A percentile compares a stretch with the other conserved stretches of the same genome.
These are phyloP conservation scores for Marchantia paleacea DNA, from an alignment of 225 moss, liverwort and hornwort genomes.

Conservation along the genomic window DNA sequence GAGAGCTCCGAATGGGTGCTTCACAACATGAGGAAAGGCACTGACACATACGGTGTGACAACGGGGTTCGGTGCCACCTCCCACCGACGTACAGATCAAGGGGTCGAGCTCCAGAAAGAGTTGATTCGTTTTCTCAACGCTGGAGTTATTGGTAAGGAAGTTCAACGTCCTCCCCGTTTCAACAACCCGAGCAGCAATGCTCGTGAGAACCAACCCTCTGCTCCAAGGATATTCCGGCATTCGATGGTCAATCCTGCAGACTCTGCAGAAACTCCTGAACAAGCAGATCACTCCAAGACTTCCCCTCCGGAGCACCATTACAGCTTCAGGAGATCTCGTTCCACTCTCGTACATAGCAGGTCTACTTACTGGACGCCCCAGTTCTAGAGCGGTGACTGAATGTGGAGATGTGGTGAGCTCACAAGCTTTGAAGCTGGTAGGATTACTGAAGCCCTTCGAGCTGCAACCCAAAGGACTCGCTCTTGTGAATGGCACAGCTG, in stretches of 20 bases:
- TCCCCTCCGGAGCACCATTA: constrained; percentile 44
- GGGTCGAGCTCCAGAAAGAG: constrained; percentile 16
- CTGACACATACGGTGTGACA: constrained; percentile 20
- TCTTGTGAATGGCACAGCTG: constrained; percentile 35
- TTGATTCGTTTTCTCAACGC: constrained; percentile 29
- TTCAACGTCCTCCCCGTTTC: constrained; percentile 29
- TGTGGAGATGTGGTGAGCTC: constrained; percentile 28
- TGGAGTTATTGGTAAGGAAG: constrained; percentile 35
- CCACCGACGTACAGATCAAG: constrained; percentile 15
- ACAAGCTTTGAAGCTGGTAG: constrained; percentile 34
- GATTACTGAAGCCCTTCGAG: constrained; percentile 31
- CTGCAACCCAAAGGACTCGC: constrained; percentile 37
- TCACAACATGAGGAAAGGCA: too few species aligned
- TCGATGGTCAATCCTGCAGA: constrained; percentile 45
- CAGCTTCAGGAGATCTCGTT: constrained; percentile 38
- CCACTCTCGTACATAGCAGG: too few species aligned
- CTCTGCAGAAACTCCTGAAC: constrained; percentile 57
- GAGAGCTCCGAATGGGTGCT: too few species aligned
- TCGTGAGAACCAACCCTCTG: constrained; percentile 41
- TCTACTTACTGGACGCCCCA: constrained; percentile 37
- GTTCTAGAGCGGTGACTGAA: constrained; percentile 33
- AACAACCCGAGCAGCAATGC: constrained; percentile 43
- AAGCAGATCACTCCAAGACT: constrained; percentile 53
- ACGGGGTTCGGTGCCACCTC: constrained; percentile 21
- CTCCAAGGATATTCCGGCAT: constrained; percentile 44